Percentiles rank a stretch among this genome's conserved stretches.
Conservation (phyloP, 352 stramenopile genomes). For the Phytophthora quininea region DNA sequence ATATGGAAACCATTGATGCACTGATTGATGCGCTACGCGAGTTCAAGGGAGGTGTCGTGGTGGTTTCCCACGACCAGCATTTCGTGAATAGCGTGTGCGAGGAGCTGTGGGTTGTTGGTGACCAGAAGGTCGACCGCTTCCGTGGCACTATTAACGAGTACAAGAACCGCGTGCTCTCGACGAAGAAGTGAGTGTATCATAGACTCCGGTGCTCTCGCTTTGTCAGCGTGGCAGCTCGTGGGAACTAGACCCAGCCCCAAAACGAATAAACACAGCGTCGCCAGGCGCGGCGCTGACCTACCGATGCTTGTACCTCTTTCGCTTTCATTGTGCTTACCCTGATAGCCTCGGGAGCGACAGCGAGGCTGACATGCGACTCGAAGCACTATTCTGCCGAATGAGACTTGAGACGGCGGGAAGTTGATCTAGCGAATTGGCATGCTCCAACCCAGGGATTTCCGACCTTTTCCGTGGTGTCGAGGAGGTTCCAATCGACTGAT, state of each 20-base stretch:
- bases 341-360: conserved; percentile 29
- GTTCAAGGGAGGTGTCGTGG: conserved; percentile 96
- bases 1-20: conserved; percentile 92
- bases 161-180: conserved; percentile 77
- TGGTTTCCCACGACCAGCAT: conserved; percentile 98
- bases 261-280: conserved; percentile 11
- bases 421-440: conserved; percentile 15
- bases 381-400: conserved; percentile 2
- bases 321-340: conserved; percentile 16
- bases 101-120: conserved; percentile 92
- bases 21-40: conserved; percentile 95
- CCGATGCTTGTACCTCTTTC: not conserved
- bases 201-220: conserved; percentile 12
- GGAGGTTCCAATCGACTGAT: conserved; percentile 69
- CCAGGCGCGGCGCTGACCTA: not conserved
- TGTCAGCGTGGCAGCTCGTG: conserved; percentile 13
- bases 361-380: conserved; percentile 16
- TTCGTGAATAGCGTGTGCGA: conserved; percentile 96
- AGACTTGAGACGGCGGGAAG: conserved; percentile 9
- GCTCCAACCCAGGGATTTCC: conserved; percentile 8
- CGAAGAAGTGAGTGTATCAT: conserved; percentile 43
- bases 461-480: conserved; percentile 23
- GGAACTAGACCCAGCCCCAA: conserved; percentile 13
- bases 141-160: conserved; percentile 83
- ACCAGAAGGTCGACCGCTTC: conserved; percentile 81